Evolutionary conservation across 2,329 filamentous ascomycete species (phyloP).

Genomic region (Hymenotorrendiella dingleyae): DNA sequence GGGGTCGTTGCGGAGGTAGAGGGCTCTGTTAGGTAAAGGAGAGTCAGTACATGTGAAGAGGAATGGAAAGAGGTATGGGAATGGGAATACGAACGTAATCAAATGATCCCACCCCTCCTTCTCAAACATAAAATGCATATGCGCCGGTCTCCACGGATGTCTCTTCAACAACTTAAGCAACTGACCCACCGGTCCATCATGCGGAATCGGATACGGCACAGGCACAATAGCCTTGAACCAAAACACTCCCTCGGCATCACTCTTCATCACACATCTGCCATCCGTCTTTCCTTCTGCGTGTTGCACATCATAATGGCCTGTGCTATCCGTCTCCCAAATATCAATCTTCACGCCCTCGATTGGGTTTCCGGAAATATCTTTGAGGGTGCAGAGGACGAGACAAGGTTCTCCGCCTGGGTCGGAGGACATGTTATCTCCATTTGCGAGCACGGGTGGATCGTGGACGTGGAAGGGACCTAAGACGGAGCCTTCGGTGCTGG

Average conservation of each 20-base stretch:
- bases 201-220: slow-evolving; percentile 78
- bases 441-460: slow-evolving; percentile 53
- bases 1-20: slow-evolving; percentile 72
- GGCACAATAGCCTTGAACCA: slow-evolving; percentile 84
- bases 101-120: slow-evolving; percentile 73
- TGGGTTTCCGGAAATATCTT: slow-evolving; percentile 57
- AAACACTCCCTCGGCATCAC: slow-evolving; percentile 66
- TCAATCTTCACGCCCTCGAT: slow-evolving; percentile 65
- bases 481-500: slow-evolving; percentile 70
- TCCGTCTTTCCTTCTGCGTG: slow-evolving; percentile 57
- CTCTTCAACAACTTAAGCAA: slow-evolving; percentile 59
- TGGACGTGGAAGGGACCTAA: slow-evolving; percentile 81
- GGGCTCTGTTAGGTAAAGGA: slow-evolving; percentile 44
- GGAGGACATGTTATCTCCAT: slow-evolving; percentile 59
- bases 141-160: slow-evolving; percentile 72
- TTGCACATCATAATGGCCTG: slow-evolving; percentile 80
- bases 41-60: neutral
- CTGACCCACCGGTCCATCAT: slow-evolving; percentile 77
- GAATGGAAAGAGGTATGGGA: neutral
- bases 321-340: slow-evolving; percentile 79
- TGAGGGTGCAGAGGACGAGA: slow-evolving; percentile 67
- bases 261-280: slow-evolving; percentile 65
- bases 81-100: slow-evolving; percentile 60
- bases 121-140: slow-evolving; percentile 87
- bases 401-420: slow-evolving; percentile 65